phyloP scores from a whole-genome alignment of 768 basidiomycete species.

The Pulveroboletus sp. region DNA sequence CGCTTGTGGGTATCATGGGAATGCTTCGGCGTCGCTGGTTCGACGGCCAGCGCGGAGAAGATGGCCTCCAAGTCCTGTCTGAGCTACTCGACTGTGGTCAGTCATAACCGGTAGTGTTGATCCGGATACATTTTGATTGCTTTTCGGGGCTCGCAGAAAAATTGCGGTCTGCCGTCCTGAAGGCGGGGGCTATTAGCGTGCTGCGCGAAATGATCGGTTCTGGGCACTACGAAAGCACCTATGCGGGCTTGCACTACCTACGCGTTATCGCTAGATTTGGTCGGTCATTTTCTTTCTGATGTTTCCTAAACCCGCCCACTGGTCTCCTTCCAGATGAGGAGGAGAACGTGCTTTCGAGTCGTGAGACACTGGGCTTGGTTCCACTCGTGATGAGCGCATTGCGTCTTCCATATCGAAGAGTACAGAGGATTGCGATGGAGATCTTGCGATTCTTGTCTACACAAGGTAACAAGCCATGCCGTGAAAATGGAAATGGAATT shows the following conservation, averaged over 20 bases:
- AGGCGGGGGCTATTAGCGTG: constrained; percentile 7
- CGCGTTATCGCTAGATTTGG: constrained; percentile 18
- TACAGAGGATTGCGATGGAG: constrained; percentile 16
- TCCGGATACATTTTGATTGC: neutral
- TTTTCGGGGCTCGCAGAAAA: constrained; percentile 5
- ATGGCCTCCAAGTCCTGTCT: constrained; percentile 18
- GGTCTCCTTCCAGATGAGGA: constrained; percentile 3
- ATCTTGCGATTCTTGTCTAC: constrained; percentile 10
- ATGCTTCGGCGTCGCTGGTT: constrained; percentile 28
- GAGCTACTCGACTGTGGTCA: constrained; percentile 20
- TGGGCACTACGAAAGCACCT: constrained; percentile 2
- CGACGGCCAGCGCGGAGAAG: constrained; percentile 25
- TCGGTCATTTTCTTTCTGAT: neutral
- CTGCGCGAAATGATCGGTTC: constrained; percentile 15
- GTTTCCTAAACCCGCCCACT: neutral
- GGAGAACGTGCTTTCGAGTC: neutral
- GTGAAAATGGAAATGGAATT: neutral
- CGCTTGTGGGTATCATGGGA: constrained; percentile 4
- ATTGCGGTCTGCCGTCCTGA: constrained; percentile 14
- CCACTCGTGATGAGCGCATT: constrained; percentile 13
- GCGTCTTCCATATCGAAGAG: constrained; percentile 9
- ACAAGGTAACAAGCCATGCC: constrained; percentile 3
- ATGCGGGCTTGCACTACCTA: constrained; percentile 23
- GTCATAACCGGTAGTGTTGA: neutral
- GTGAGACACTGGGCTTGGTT: constrained; percentile 8